Percentiles rank a stretch among this genome's conserved stretches.
Conservation (phyloP, 306 rosid genomes). For the Sicyos baderoa region DNA sequence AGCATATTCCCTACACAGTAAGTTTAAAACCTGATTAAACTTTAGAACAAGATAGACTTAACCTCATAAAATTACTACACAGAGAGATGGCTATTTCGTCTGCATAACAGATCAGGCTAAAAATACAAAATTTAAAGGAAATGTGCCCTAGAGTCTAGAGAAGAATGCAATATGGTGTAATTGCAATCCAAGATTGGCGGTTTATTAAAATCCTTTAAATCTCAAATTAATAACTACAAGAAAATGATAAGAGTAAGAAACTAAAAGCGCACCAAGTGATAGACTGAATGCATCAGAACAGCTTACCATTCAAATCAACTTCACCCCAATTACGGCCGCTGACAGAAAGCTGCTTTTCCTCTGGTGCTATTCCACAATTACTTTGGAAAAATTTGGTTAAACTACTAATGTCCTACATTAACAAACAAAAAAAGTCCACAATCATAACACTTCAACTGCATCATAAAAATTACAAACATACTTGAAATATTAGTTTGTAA, state of each 20-base stretch:
- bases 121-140: background rate
- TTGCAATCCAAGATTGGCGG: background rate
- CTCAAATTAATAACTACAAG: background rate
- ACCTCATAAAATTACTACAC: background rate
- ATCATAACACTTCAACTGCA: background rate
- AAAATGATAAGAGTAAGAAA: background rate
- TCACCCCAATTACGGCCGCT: constrained; percentile 99
- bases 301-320: constrained; percentile 80
- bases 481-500: constrained; percentile 4
- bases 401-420: constrained; percentile 60
- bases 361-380: constrained; percentile 58
- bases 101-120: background rate
- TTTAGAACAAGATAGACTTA: background rate
- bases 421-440: background rate
- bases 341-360: constrained; percentile 90
- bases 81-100: background rate
- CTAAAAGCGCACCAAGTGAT: background rate
- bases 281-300: constrained; percentile 15
- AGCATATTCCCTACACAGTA: constrained; percentile 68
- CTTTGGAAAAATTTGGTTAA: constrained; percentile 71
- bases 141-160: background rate
- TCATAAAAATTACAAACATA: background rate
- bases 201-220: background rate
- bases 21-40: background rate
- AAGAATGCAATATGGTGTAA: background rate